phyloP scores from a whole-genome alignment of 1,284 basidiomycete species.

The Leucocoprinus gongylophorus region DNA sequence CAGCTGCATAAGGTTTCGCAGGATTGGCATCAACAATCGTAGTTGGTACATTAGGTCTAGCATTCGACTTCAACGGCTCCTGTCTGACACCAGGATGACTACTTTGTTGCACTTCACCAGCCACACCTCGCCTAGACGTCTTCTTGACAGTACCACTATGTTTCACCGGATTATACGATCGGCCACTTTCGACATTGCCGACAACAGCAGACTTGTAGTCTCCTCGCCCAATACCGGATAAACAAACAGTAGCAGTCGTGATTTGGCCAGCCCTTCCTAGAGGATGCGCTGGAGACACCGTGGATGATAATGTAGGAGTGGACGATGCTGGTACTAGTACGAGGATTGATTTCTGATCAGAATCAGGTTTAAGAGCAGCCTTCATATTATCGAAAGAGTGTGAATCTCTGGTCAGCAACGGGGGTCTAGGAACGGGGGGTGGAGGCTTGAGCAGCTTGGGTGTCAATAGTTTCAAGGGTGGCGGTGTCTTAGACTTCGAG shows the following conservation, averaged over 20 bases:
- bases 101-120: background rate
- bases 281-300: conserved; percentile 61
- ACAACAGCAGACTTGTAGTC: background rate
- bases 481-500: background rate
- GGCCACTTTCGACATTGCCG: background rate
- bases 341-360: conserved; percentile 45
- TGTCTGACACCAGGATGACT: background rate
- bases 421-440: background rate
- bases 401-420: background rate
- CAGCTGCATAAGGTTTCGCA: background rate
- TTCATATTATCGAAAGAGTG: background rate
- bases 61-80: background rate
- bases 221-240: conserved; percentile 1
- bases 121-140: background rate
- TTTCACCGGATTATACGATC: background rate
- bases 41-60: background rate
- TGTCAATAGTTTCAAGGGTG: background rate
- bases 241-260: background rate
- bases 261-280: background rate
- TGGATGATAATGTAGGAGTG: conserved; percentile 62
- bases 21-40: background rate
- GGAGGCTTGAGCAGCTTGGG: background rate
- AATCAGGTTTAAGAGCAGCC: conserved; percentile 1
- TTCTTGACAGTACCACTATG: background rate
- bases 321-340: conserved; percentile 62